Base-by-base conservation (phyloP, 73 alveolate genomes). In the Tetrahymena thermophila region DNA sequence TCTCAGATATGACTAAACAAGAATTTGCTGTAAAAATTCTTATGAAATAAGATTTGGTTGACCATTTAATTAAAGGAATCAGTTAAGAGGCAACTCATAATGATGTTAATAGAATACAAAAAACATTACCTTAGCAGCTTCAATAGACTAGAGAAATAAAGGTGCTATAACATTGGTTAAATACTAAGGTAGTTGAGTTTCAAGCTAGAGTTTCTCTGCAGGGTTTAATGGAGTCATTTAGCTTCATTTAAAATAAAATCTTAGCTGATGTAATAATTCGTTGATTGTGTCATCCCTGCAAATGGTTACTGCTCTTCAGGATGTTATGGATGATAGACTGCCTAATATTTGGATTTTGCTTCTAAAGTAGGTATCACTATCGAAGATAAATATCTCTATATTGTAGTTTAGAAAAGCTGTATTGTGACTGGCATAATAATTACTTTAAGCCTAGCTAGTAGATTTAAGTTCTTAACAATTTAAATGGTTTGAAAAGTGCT, bases 141-240 rank as follows among this genome's bases (percentile, higher is more conserved):
- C 56, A 7, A 93, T 93, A 13, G 96, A 94, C 97, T 98, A 98
- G 96, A 96, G 85, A 94, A 97, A 1, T 55, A 94, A 94, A 97
- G 97, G 85, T 56, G 25, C 25, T 9, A 31, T 84, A 96, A 95
- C 98, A 35, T 98, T 98, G 2, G 98, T 98, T 9, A 98, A 98
- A 85, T 96, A 98, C 85, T 97, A 98, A 94, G 98, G 98, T 43
- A 34, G 85, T 21, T 98, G 99, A 71, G 99, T 98, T 16, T 58
- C 98, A 43, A 97, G 99, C 96, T 98, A 98, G 99, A 96, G 98
- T 57, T 98, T 98, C 97, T 96, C 98, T 13, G 97, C 99, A 10
- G 94, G 99, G 98, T 10, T 96, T 98, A 25, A 93, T 98, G 34
- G 99, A 98, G 94, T 96, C 98, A 44, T 98, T 94, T 93, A 96